Percentiles rank a stretch among this genome's conserved stretches.
These are phyloP conservation scores for Xylaria cubensis DNA, from an alignment of 495 filamentous ascomycete species.

Conservation along the genomic window DNA sequence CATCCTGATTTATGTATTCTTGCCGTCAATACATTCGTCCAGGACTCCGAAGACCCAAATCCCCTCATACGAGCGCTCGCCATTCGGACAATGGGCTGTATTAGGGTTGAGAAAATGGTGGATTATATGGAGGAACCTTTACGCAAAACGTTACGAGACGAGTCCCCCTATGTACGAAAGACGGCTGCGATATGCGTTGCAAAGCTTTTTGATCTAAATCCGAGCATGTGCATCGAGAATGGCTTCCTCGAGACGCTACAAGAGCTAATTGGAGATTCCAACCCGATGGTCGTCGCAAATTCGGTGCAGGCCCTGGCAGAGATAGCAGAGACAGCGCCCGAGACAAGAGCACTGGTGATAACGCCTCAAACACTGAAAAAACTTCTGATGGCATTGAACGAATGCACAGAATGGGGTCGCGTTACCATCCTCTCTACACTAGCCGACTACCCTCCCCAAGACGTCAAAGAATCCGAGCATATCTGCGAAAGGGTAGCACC, in stretches of 20 bases:
- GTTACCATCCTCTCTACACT: constrained; percentile 92
- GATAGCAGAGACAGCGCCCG: constrained; percentile 88
- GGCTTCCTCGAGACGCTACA: constrained; percentile 96
- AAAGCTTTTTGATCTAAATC: constrained; percentile 95
- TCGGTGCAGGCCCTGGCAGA: constrained; percentile 92
- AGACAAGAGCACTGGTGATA: constrained; percentile 84
- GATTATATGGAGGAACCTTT: constrained; percentile 99
- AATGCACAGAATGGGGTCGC: constrained; percentile 99
- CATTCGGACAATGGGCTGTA: constrained; percentile 99
- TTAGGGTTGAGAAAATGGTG: constrained; percentile 98
- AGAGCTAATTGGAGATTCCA: constrained; percentile 95
- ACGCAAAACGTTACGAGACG: constrained; percentile 93
- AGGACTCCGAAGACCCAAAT: constrained; percentile 99
- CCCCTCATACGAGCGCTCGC: constrained; percentile 93
- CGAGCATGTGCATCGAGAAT: constrained; percentile 90
- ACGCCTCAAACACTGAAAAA: constrained; percentile 86
- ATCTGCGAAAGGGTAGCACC: constrained; percentile 96
- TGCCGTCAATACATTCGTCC: constrained; percentile 98
- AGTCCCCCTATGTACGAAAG: constrained; percentile 98
- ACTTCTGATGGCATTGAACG: constrained; percentile 93
- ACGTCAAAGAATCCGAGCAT: constrained; percentile 96
- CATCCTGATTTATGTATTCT: constrained; percentile 99
- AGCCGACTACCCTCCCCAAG: constrained; percentile 82
- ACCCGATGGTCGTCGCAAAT: constrained; percentile 99
- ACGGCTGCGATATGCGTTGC: constrained; percentile 98